Evolutionary conservation across 305 asterid species (phyloP), one percentile per base, ranked within the genome.

Genomic region (Fraxinus latifolia): DNA sequence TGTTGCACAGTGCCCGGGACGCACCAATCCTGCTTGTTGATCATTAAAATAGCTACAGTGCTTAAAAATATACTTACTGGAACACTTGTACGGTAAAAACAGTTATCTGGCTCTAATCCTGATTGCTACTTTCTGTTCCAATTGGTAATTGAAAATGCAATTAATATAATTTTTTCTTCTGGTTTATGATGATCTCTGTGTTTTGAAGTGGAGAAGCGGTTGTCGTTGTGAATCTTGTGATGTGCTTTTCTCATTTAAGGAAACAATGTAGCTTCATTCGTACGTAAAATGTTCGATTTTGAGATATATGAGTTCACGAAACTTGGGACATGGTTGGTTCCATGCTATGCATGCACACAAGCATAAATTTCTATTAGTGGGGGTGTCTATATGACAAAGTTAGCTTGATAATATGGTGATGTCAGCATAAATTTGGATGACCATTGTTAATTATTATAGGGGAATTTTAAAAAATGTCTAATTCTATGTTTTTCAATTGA

Each of bases 1-100:
- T 14, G 15, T 82, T 42, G 75, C 80, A 62, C 83, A 31, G 33
- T 29, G 84, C 39, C 9, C 80, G 50, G 78, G 80, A 67, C 75
- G 37, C 23, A 80, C 71, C 32, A 72, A 60, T 74, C 78, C 17
- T 55, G 9, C 58, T 44, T 55, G 50, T 7, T 42, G 75, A 81
- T 62, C 11, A 34, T 1, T 53, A 33, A 47, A 21, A 80, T 47
- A 19, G 71, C 15, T 12, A 25, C 31, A 25, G 14, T 27, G 34
- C 17, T 12, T 25, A 67, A 4, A 67, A 25, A 29, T 58, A 58
- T 4, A 15, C 23, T 15, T 53, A n/a, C 62, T 53, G 62, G 29
- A 58, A 58, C 70, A 58, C 31, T 19, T 67, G 14, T 4, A 3
- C 11, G n/a, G 36, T 67, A 27, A 1, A 67, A 67, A 25, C 5